Conservation (phyloP, 805 yeast genomes). For the Isabelozyma heimii region DNA sequence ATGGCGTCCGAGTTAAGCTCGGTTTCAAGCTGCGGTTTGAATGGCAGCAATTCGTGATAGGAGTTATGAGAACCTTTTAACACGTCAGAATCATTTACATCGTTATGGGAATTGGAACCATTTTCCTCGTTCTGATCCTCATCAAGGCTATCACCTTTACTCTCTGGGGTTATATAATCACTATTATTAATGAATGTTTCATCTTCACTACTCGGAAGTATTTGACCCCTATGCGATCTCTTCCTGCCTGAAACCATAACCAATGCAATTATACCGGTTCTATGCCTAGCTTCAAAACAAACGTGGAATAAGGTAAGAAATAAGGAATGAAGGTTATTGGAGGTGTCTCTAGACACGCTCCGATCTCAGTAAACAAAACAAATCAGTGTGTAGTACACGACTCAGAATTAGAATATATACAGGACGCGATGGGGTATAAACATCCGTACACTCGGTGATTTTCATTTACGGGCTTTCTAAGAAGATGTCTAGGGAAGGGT, state of each 20-base stretch:
- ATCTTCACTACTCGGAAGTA: constrained; percentile 12
- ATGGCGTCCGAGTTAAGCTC: neutral
- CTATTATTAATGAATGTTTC: constrained; percentile 40
- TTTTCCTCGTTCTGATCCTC: neutral
- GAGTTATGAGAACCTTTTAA: neutral
- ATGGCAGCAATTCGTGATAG: constrained; percentile 3
- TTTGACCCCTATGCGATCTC: neutral
- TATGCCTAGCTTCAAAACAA: too few relatives aligned
- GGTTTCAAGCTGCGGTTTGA: neutral
- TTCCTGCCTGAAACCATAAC: neutral
- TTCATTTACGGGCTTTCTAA: too few relatives aligned
- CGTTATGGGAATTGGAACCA: too few relatives aligned
- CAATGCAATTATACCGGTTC: too few relatives aligned
- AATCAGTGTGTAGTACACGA: neutral
- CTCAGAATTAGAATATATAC: neutral
- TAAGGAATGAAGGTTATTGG: neutral
- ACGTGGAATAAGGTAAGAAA: too few relatives aligned
- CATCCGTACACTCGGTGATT: neutral
- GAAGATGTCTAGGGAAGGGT: too few relatives aligned
- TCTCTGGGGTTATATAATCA: constrained; percentile 18
- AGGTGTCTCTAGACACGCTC: neutral
- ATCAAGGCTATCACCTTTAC: neutral
- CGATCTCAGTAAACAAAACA: neutral
- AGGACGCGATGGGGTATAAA: neutral
- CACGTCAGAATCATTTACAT: too few relatives aligned